Evolutionary conservation across 164 flowering plant genomes (phyloP).

Genomic region (Houttuynia cordata): DNA sequence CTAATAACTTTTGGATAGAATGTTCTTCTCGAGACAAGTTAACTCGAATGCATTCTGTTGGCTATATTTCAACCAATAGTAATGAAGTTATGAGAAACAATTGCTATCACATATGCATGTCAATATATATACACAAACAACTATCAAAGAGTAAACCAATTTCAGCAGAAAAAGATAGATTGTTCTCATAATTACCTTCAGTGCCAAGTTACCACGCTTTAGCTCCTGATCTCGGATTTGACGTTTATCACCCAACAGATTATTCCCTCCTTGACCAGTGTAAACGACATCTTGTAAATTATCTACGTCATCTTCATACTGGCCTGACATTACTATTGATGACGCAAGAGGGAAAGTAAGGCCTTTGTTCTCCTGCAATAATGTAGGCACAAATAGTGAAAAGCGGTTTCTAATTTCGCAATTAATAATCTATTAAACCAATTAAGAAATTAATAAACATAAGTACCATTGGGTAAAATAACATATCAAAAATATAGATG

Average conservation of each 20-base stretch:
- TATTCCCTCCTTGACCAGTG: conserved; percentile 93
- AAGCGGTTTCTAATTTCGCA: background rate
- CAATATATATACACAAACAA: background rate
- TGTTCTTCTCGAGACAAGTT: no score
- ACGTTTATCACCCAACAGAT: conserved; percentile 59
- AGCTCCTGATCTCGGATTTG: conserved; percentile 63
- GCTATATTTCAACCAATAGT: no score
- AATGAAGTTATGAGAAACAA: no score
- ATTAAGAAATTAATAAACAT: background rate
- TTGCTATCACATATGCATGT: no score
- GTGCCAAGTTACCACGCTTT: conserved; percentile 73
- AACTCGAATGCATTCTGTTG: no score
- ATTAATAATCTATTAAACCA: background rate
- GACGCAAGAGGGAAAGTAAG: conserved; percentile 57
- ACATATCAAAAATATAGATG: no score
- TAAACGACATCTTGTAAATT: conserved; percentile 73
- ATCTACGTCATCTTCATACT: conserved; percentile 89
- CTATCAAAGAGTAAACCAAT: background rate
- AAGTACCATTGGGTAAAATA: background rate
- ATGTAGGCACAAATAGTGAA: background rate
- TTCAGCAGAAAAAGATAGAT: background rate
- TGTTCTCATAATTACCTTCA: conserved; percentile 46
- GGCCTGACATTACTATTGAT: conserved; percentile 76
- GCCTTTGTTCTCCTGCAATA: conserved; percentile 24
- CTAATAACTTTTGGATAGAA: no score